phyloP scores from a whole-genome alignment of 352 stramenopile species.

The Albugo candida region DNA sequence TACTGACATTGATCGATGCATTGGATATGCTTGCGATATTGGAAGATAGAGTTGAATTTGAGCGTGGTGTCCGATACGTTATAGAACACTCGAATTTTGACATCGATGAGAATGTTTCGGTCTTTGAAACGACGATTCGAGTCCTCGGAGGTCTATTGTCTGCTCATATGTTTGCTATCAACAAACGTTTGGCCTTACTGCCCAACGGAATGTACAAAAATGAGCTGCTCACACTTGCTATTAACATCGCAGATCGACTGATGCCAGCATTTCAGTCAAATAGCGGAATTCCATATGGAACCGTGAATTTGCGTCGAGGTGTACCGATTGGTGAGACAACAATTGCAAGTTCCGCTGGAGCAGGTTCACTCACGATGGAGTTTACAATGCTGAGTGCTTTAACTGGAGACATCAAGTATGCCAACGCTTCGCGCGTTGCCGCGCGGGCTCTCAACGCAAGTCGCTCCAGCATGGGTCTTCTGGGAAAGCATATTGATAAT shows the following conservation, averaged over 20 bases:
- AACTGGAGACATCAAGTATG: conserved; percentile 47
- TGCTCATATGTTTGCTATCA: conserved; percentile 63
- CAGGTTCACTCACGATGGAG: conserved; percentile 91
- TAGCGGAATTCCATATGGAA: conserved; percentile 93
- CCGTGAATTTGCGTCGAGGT: conserved; percentile 84
- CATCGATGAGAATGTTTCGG: conserved; percentile 74
- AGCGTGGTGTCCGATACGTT: conserved; percentile 40
- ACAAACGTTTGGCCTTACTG: conserved; percentile 32
- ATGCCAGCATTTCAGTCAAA: conserved; percentile 91
- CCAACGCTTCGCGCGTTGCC: conserved; percentile 30
- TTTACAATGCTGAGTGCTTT: conserved; percentile 90
- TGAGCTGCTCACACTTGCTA: conserved; percentile 82
- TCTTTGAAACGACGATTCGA: conserved; percentile 89
- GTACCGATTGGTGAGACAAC: conserved; percentile 86
- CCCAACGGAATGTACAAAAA: conserved; percentile 73
- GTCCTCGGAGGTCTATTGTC: conserved; percentile 81
- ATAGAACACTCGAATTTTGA: conserved; percentile 47
- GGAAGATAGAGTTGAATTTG: conserved; percentile 54
- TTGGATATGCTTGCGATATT: conserved; percentile 81
- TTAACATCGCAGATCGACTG: conserved; percentile 90
- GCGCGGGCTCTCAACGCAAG: conserved; percentile 59
- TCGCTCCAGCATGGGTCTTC: conserved; percentile 61
- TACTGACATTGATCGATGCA: conserved; percentile 83
- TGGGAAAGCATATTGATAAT: conserved; percentile 94
- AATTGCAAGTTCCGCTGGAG: conserved; percentile 89